These are phyloP conservation scores for Cylindrodendrum hubeiense DNA, from an alignment of 2,329 filamentous ascomycete genomes.

Conservation along the genomic window DNA sequence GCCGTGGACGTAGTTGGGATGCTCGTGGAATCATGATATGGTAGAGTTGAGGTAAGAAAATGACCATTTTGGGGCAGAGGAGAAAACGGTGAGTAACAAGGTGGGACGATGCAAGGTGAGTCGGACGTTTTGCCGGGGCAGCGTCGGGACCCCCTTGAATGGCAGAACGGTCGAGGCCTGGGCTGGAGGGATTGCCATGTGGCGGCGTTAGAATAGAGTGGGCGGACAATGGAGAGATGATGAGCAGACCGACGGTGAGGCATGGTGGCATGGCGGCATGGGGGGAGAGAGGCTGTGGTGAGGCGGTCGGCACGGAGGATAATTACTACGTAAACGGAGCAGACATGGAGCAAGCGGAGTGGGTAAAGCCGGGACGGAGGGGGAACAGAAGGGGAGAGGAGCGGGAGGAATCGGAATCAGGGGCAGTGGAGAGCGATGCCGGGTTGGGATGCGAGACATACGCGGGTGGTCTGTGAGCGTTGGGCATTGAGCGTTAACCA, in stretches of 20 bases:
- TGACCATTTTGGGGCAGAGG: not conserved
- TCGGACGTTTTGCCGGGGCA: constrained; percentile 27
- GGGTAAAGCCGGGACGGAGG: constrained; percentile 27
- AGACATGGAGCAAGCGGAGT: constrained; percentile 13
- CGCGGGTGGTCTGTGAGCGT: constrained; percentile 3
- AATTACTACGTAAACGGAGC: constrained; percentile 10
- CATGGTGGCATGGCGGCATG: constrained; percentile 13
- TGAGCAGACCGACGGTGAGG: constrained; percentile 40
- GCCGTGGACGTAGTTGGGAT: not conserved
- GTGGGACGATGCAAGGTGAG: constrained; percentile 32
- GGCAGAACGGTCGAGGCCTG: constrained; percentile 17
- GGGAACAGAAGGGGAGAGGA: constrained; percentile 5
- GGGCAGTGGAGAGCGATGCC: constrained; percentile 20
- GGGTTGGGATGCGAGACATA: constrained; percentile 33
- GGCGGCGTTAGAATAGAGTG: constrained; percentile 20
- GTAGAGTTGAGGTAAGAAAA: not conserved
- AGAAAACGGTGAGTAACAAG: constrained; percentile 14
- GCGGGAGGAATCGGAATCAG: constrained; percentile 37
- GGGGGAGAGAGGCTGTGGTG: constrained; percentile 3
- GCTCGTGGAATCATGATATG: not conserved
- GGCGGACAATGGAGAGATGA: constrained; percentile 25
- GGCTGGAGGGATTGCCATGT: not conserved
- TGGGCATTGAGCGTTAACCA: not conserved
- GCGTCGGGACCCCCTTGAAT: constrained; percentile 6
- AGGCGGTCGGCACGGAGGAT: constrained; percentile 14